phyloP scores from a whole-genome alignment of 2,329 filamentous ascomycete species.

The Raffaelea deltoideospora region DNA sequence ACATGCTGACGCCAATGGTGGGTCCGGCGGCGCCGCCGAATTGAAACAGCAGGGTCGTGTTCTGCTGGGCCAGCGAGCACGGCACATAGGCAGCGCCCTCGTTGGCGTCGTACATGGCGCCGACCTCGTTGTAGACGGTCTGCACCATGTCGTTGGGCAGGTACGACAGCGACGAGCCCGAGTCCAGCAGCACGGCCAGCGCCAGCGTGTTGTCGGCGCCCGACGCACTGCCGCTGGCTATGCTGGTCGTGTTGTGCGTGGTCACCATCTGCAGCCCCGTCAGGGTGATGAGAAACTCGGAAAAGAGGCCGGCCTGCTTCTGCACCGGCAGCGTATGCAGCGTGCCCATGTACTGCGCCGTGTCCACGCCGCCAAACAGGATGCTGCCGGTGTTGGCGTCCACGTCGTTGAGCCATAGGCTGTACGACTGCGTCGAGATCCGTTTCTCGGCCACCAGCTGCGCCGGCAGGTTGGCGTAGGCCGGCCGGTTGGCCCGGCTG shows the following conservation, averaged over 20 bases:
- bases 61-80: constrained; percentile 31
- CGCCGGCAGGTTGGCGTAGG: constrained; percentile 56
- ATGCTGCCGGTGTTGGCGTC: constrained; percentile 50
- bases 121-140: constrained; percentile 41
- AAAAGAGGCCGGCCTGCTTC: constrained; percentile 30
- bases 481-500: constrained; percentile 30
- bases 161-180: constrained; percentile 52
- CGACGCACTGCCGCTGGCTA: constrained; percentile 23
- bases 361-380: constrained; percentile 63
- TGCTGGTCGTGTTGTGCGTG: no score
- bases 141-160: constrained; percentile 41
- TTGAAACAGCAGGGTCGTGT: constrained; percentile 31
- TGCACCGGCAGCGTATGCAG: constrained; percentile 56
- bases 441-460: constrained; percentile 44
- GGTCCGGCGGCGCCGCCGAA: constrained; percentile 41
- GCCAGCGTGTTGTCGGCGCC: constrained; percentile 34
- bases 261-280: no score
- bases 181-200: constrained; percentile 54
- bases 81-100: constrained; percentile 45
- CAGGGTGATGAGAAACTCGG: constrained; percentile 55
- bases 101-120: constrained; percentile 39
- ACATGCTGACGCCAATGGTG: constrained; percentile 38
- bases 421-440: constrained; percentile 55
- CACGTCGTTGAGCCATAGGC: constrained; percentile 61
- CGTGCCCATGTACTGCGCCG: constrained; percentile 43